Evolutionary conservation across 768 basidiomycete species (phyloP), one percentile per base, ranked within the genome.

Genomic region (Paxillus rubicundulus): DNA sequence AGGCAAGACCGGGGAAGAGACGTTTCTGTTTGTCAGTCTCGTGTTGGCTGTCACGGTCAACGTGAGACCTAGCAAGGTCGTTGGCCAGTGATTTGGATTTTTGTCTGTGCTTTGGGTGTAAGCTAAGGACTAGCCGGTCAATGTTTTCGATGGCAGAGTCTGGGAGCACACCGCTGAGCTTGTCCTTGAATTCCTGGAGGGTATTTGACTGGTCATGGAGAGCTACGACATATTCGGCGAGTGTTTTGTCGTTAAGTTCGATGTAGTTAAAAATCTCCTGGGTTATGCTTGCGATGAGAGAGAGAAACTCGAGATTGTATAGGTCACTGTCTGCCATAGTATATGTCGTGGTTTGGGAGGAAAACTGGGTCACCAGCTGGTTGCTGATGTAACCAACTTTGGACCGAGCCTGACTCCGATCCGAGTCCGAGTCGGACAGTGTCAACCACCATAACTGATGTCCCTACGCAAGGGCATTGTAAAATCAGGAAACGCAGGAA

Each of bases 51-150:
- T 63, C 56, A 5, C 51, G 53, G 49, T 68, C 67, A 41, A 51
- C 56, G 42, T 72, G 68, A 32, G 62, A 65, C 14, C 62, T 67
- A 9, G 59, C 50, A 43, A 74, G 73, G 34, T 72, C 75, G 49
- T 76, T 75, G 20, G 69, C 60, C 33, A 68, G 68, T 16, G 62
- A 49, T 20, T 70, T 65, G 27, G 76, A 73, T 39, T 72, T 76
- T 70, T 90, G 90, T 77, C 92, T 97, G 76, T 98, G 88, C 63
- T 93, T 97, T 1, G 96, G 97, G 62, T 99, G 96, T 78, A 98
- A 83, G 52, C 82, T 90, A 49, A 97, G 81, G 60, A 99, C 92
- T 47, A 98, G 82, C 17, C 97, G 89, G 74, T 99, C 96, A 32
- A 98, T 82, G 64, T 87, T 95, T 69, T 94, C 89, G 52, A 96